Evolutionary conservation across 2,329 filamentous ascomycete species (phyloP).

Genomic region (Botrytis aclada): DNA sequence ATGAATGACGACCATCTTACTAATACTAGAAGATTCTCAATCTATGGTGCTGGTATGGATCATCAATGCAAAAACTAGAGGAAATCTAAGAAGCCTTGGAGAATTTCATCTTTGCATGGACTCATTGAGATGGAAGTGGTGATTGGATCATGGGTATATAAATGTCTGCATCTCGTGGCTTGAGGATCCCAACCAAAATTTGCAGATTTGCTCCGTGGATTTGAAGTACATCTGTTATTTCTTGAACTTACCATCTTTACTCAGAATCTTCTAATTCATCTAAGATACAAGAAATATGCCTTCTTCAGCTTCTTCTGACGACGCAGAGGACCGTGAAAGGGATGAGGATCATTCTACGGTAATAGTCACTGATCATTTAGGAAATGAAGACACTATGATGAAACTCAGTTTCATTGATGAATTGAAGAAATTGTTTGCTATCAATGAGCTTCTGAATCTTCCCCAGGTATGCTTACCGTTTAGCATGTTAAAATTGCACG

Average conservation of each 20-base stretch:
- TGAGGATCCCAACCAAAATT: not conserved
- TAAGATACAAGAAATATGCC: not conserved
- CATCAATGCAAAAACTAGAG: not conserved
- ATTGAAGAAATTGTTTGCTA: slow-evolving; percentile 19
- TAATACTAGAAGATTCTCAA: not conserved
- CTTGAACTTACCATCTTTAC: not conserved
- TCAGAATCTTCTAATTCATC: not conserved
- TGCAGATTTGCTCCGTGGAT: no score
- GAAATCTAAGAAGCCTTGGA: no score
- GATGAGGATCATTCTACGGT: not conserved
- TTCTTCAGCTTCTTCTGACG: not conserved
- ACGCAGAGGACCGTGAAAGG: not conserved
- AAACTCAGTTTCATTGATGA: slow-evolving; percentile 26
- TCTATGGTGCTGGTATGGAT: no score
- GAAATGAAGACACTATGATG: slow-evolving; percentile 3
- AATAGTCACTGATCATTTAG: not conserved
- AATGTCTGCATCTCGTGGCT: no score
- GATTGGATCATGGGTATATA: not conserved
- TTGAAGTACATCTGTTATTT: not conserved
- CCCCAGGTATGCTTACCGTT: slow-evolving; percentile 21
- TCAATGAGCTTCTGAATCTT: slow-evolving; percentile 25
- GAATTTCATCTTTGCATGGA: not conserved
- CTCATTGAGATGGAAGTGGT: not conserved
- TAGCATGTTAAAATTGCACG: not conserved
- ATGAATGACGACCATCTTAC: not conserved